Evolutionary conservation across 805 yeast species (phyloP).

Genomic region (Saccharomycopsis sp.): DNA sequence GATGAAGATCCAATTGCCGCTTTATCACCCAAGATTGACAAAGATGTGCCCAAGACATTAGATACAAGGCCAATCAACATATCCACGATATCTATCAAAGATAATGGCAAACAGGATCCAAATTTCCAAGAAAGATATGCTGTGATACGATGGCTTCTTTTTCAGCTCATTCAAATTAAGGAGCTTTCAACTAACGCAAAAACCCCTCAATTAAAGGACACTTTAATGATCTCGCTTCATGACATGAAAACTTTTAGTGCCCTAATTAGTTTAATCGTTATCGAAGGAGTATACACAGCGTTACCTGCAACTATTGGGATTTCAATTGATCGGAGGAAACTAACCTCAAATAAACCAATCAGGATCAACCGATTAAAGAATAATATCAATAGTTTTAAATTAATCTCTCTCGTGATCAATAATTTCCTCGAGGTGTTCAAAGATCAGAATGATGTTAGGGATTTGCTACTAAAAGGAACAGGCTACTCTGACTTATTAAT

Average conservation of each 20-base stretch:
- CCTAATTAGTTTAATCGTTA: conserved; percentile 54
- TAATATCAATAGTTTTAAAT: not conserved
- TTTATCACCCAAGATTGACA: no score
- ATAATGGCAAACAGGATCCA: not conserved
- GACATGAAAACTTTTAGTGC: conserved; percentile 73
- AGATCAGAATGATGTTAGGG: conserved; percentile 41
- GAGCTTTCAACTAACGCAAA: conserved; percentile 28
- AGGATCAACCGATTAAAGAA: conserved; percentile 1
- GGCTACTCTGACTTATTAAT: conserved; percentile 57
- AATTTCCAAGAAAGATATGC: conserved; percentile 20
- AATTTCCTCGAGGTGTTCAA: conserved; percentile 25
- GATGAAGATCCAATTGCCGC: conserved; percentile 17
- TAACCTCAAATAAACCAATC: conserved; percentile 40
- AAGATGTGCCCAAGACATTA: conserved; percentile 5
- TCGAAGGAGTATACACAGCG: conserved; percentile 66
- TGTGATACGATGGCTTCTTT: conserved; percentile 33
- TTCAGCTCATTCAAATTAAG: conserved; percentile 35
- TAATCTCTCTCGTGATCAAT: conserved; percentile 21
- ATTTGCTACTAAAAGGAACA: conserved; percentile 54
- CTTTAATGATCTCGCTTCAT: conserved; percentile 65
- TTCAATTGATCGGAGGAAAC: conserved; percentile 52
- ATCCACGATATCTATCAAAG: not conserved
- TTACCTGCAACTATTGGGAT: conserved; percentile 52
- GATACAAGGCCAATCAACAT: not conserved
- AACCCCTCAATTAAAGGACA: conserved; percentile 28